Conservation (phyloP, 2,329 filamentous ascomycete genomes). For the Botrytis deweyae region DNA sequence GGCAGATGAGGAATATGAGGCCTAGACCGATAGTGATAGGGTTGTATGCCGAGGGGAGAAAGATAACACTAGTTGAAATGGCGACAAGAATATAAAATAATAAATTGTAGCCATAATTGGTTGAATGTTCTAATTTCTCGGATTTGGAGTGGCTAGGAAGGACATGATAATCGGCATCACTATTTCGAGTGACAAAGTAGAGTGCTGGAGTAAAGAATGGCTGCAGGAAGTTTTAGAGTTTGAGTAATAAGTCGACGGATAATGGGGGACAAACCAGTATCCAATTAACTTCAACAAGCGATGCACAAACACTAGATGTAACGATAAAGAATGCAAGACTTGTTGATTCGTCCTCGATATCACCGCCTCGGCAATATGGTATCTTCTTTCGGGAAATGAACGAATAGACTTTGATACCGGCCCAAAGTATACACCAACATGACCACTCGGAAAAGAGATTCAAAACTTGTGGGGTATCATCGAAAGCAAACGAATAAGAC, state of each 20-base stretch:
- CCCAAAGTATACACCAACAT: constrained; percentile 20
- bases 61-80: constrained; percentile 17
- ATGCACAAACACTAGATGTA: constrained; percentile 18
- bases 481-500: neutral
- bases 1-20: constrained; percentile 11
- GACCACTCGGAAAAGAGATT: constrained; percentile 18
- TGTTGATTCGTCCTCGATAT: constrained; percentile 10
- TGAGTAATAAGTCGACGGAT: neutral
- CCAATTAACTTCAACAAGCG: constrained; percentile 18
- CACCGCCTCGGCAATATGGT: neutral
- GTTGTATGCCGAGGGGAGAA: neutral
- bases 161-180: neutral
- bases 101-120: constrained; percentile 2
- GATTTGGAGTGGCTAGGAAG: neutral
- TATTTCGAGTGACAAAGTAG: constrained; percentile 14
- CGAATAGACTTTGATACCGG: constrained; percentile 18
- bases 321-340: constrained; percentile 20
- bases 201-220: constrained; percentile 20
- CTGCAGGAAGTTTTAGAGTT: neutral
- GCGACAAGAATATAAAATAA: constrained; percentile 20
- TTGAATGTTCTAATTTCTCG: neutral
- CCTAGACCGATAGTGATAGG: constrained; percentile 1
- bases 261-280: constrained; percentile 16
- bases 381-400: neutral
- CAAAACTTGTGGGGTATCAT: constrained; percentile 7